phyloP scores from a whole-genome alignment of 2,329 filamentous ascomycete species.

The Paecilomyces niveus region DNA sequence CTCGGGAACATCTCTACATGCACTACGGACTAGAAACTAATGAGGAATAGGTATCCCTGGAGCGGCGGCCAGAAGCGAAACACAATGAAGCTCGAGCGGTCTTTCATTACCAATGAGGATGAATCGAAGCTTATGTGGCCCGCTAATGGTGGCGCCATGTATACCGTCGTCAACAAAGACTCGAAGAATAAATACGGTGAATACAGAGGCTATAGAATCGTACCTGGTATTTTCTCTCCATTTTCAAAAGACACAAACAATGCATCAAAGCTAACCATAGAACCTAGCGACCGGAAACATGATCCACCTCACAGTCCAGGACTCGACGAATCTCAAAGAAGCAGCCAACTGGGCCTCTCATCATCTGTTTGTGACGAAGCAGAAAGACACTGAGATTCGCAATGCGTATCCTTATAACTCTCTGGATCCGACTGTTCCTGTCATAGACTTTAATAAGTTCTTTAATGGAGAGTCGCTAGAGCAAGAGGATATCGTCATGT shows the following conservation, averaged over 20 bases:
- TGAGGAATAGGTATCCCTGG: slow-evolving; percentile 3
- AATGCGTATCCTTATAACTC: slow-evolving; percentile 31
- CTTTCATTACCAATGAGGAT: slow-evolving; percentile 13
- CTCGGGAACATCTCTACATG: neutral
- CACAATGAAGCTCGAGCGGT: slow-evolving; percentile 30
- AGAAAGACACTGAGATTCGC: slow-evolving; percentile 41
- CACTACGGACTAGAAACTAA: neutral
- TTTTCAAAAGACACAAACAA: neutral
- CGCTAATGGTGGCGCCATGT: slow-evolving; percentile 30
- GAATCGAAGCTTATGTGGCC: slow-evolving; percentile 27
- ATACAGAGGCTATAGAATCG: slow-evolving; percentile 33
- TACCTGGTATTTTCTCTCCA: slow-evolving; percentile 23
- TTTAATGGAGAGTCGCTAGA: slow-evolving; percentile 39
- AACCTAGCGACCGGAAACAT: neutral
- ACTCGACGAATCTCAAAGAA: slow-evolving; percentile 8
- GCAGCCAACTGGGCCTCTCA: slow-evolving; percentile 9
- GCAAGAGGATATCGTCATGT: slow-evolving; percentile 23
- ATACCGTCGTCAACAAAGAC: slow-evolving; percentile 30
- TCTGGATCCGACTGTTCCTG: slow-evolving; percentile 26
- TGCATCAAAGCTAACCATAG: neutral
- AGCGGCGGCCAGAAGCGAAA: slow-evolving; percentile 15
- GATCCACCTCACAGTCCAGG: slow-evolving; percentile 11
- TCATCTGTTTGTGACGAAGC: slow-evolving; percentile 10
- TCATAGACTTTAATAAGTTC: slow-evolving; percentile 37
- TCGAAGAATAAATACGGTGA: slow-evolving; percentile 33